These are phyloP conservation scores for Nemania sp. DNA, from an alignment of 2,329 filamentous ascomycete species.

Conservation along the genomic window DNA sequence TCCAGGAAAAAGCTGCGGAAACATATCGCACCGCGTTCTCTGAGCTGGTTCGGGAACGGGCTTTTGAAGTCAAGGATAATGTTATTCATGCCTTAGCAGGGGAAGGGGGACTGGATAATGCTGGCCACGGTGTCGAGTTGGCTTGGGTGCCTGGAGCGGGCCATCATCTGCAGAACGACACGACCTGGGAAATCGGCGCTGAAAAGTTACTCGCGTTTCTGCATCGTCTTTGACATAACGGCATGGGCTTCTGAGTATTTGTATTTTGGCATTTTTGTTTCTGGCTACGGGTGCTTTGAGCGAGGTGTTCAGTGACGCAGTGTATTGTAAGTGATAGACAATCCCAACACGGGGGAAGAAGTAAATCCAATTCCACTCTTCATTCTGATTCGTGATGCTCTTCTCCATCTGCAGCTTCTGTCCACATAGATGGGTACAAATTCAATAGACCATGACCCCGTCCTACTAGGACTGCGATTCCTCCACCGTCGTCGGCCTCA, in stretches of 20 bases:
- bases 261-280: background rate
- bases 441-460: background rate
- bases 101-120: conserved; percentile 35
- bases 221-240: conserved; percentile 16
- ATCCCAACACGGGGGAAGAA: too few relatives aligned
- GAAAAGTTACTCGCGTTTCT: conserved; percentile 51
- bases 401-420: background rate
- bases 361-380: background rate
- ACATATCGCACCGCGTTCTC: conserved; percentile 44
- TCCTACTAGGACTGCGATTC: conserved; percentile 1
- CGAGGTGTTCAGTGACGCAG: background rate
- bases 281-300: background rate
- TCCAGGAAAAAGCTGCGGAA: conserved; percentile 46
- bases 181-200: conserved; percentile 53
- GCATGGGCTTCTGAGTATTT: background rate
- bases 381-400: background rate
- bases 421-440: background rate
- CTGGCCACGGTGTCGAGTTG: conserved; percentile 46
- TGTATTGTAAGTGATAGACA: background rate
- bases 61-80: conserved; percentile 35
- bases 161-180: conserved; percentile 60
- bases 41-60: conserved; percentile 38
- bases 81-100: conserved; percentile 25
- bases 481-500: conserved; percentile 35
- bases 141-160: conserved; percentile 50